A percentile compares a stretch with the other conserved stretches of the same genome.
These are phyloP conservation scores for Quercus rubra DNA, from an alignment of 306 rosid genomes.

Conservation along the genomic window DNA sequence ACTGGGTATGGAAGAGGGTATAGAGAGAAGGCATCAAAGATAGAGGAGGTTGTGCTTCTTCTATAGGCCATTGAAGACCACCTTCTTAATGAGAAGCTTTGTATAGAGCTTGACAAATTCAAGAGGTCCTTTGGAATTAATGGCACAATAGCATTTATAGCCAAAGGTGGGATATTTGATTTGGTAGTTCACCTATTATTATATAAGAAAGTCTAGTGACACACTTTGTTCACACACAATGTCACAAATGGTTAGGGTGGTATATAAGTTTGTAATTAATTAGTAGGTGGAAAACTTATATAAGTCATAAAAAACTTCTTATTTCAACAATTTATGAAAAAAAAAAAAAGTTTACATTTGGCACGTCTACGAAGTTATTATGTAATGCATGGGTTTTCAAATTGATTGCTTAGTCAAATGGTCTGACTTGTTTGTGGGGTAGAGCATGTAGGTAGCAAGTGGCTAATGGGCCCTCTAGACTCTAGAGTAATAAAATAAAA, in stretches of 20 bases:
- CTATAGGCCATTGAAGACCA: constrained; percentile 33
- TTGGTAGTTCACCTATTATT: not conserved
- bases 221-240: too few species aligned
- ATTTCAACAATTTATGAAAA: too few species aligned
- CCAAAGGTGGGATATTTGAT: not conserved
- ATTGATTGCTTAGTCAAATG: not conserved
- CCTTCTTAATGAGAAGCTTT: constrained; percentile 6
- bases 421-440: not conserved
- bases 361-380: too few species aligned
- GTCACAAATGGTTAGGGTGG: too few species aligned
- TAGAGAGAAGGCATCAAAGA: constrained; percentile 54
- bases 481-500: not conserved
- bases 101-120: not conserved
- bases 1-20: constrained; percentile 75
- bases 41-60: constrained; percentile 44
- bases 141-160: constrained; percentile 11
- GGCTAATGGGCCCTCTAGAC: not conserved
- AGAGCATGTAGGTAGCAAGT: not conserved
- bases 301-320: too few species aligned
- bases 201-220: too few species aligned
- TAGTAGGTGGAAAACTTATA: too few species aligned
- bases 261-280: too few species aligned
- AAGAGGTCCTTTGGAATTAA: not conserved
- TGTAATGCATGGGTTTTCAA: not conserved
- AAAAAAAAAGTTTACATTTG: too few species aligned